Base-by-base conservation (phyloP, 2,329 filamentous ascomycete genomes). In the Colletotrichum filicis region DNA sequence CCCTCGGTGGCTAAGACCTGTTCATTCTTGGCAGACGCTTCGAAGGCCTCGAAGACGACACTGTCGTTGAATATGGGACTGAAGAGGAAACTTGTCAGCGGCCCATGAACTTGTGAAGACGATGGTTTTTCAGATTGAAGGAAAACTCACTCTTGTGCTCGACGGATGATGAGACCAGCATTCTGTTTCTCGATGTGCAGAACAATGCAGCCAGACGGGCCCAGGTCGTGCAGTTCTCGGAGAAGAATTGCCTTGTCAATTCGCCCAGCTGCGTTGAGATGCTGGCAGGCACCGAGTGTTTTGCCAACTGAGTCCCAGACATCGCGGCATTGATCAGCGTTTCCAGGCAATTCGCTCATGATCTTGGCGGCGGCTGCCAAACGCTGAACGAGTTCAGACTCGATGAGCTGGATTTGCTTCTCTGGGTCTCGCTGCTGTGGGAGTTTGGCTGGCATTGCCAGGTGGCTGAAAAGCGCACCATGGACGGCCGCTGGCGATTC, bases 11-110 rank as follows among this genome's bases (percentile, higher is more conserved):
- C 84, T 2, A 92, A 82, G 0, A 92, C 87, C 16, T 85, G 80
- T 56, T 88, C 83, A 1, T 87, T 88, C 0, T 78, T 77, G 0
- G 92, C 83, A 0, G 90, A 91, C 0, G 87, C 84, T 77, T 93
- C 91, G 68, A 93, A 93, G 0, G 84, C 84, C 78, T 93, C 91
- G 59, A 68, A 90, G 22, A 75, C 87, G 74, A 76, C 74, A 24
- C 57, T 81, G 32, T 24, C 75, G 57, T 75, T 77, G 66, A 77
- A 71, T 1, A 76, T 75, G n/a, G 74, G 52, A 12, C 79, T 80
- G n/a, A 16, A 46, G 14, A 46, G 3, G 14, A 19, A 16, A 8
- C 16, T 7, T 46, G 19, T n/a, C 19, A 46, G 42, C 19, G 42
- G 42, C 1, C 32, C n/a, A 42, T 26, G 8, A 22, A 55, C 22